phyloP scores from a whole-genome alignment of 495 filamentous ascomycete species.

The Platismatia glauca region DNA sequence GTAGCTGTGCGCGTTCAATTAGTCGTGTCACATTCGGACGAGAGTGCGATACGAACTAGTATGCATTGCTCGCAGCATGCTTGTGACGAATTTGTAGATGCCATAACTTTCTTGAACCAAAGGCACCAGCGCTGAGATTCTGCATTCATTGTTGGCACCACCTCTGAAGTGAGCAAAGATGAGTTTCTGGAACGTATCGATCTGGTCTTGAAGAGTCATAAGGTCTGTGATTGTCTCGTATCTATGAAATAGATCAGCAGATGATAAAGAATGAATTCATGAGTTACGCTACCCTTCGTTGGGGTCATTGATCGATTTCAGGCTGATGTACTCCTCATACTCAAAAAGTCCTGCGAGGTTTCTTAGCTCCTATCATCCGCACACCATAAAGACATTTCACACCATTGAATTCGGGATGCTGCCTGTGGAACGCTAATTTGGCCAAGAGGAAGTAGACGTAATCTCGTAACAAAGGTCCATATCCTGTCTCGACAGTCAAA shows the following conservation, averaged over 20 bases:
- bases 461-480: conserved; percentile 84
- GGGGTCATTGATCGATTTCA: conserved; percentile 96
- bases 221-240: conserved; percentile 96
- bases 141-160: conserved; percentile 88
- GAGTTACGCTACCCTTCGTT: conserved; percentile 64
- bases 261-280: not conserved
- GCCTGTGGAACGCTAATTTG: conserved; percentile 87
- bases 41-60: conserved; percentile 53
- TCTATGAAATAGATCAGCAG: conserved; percentile 32
- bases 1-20: conserved; percentile 48
- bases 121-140: conserved; percentile 87
- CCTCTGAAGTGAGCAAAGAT: conserved; percentile 92
- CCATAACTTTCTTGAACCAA: conserved; percentile 97
- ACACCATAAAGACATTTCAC: conserved; percentile 21
- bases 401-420: conserved; percentile 98
- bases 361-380: conserved; percentile 16
- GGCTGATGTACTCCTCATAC: conserved; percentile 96
- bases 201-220: conserved; percentile 95
- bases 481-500: conserved; percentile 47
- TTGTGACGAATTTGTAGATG: conserved; percentile 93
- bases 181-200: conserved; percentile 95
- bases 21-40: conserved; percentile 2
- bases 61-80: conserved; percentile 95
- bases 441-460: conserved; percentile 91
- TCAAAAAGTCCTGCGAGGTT: conserved; percentile 64